These are phyloP conservation scores for Fusarium cicatricum DNA, from an alignment of 2,329 filamentous ascomycete species.

Conservation along the genomic window DNA sequence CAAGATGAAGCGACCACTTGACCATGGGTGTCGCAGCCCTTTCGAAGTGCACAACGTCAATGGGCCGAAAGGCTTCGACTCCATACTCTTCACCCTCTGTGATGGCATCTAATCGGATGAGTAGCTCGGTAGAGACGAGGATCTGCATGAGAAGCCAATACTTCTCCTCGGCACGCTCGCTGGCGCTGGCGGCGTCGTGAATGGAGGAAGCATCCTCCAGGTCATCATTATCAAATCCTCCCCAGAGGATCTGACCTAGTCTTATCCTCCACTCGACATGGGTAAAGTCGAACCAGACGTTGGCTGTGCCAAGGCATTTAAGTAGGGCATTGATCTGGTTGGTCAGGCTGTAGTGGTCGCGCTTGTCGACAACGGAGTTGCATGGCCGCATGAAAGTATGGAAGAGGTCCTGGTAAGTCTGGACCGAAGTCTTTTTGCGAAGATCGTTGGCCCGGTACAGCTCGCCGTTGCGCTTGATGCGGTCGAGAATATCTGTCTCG, in stretches of 20 bases:
- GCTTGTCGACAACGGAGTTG: constrained; percentile 62
- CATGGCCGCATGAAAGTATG: constrained; percentile 66
- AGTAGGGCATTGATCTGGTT: constrained; percentile 76
- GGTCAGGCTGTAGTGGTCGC: constrained; percentile 68
- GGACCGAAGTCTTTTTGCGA: constrained; percentile 59
- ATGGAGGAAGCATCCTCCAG: constrained; percentile 62
- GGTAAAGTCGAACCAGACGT: constrained; percentile 79
- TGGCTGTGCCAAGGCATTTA: constrained; percentile 68
- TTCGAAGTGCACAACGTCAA: constrained; percentile 68
- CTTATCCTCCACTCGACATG: constrained; percentile 78
- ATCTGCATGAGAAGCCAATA: constrained; percentile 75
- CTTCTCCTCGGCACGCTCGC: constrained; percentile 66
- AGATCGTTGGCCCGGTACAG: constrained; percentile 63
- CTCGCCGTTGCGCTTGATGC: constrained; percentile 64
- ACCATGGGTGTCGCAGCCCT: constrained; percentile 68
- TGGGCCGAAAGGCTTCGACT: constrained; percentile 59
- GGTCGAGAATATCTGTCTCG: constrained; percentile 65
- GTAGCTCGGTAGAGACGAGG: constrained; percentile 70
- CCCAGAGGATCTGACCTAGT: constrained; percentile 77
- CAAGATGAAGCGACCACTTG: constrained; percentile 72
- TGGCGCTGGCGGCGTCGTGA: constrained; percentile 56
- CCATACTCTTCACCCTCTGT: constrained; percentile 67
- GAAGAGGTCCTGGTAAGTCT: constrained; percentile 71
- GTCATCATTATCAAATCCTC: constrained; percentile 59
- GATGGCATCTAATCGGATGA: constrained; percentile 69